Evolutionary conservation across 306 rosid genomes (phyloP), one percentile per base, ranked within the genome.

Genomic region (Fragaria ananassa): DNA sequence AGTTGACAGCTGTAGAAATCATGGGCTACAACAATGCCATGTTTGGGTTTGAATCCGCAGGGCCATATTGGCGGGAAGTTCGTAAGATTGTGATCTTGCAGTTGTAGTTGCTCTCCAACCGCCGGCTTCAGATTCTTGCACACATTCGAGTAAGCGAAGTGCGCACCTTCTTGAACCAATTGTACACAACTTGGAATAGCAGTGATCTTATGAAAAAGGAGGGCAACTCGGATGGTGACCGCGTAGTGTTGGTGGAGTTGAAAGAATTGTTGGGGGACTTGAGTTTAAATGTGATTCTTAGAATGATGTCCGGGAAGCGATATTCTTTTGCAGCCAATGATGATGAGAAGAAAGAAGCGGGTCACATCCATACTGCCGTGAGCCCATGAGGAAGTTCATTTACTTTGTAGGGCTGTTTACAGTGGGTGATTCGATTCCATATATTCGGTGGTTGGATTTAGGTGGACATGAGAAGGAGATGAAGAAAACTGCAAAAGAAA

Each of bases 11-110:
- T 8, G 2, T 31, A 4, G 71, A 79, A 1, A 6, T 66, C 14
- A 5, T 85, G 62, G 71, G 73, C 51, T 82, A 85, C 72, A 49
- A 80, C 74, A 39, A 76, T 8, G 86, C 86, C 74, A 41, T 85
- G 78, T 21, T 85, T 4, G 84, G 74, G 27, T 18, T 58, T 1
- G n/a, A 46, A 27, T 70, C 75, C 0, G 27, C 74, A 6, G 82
- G 83, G 8, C 44, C 84, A 1, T 74, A 69, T 50, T 77, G 86
- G 84, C 84, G 83, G n/a, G 53, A 85, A 4, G 27, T 80, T 0
- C 76, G 89, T 21, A 82, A 77, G 51, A 42, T 80, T 4, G 49
- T 54, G 5, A 77, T 60, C 3, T 53, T 64, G 0, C 74, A 23
- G 25, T 23, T 23, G 25, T 23, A 82, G 57, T 19, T 74, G 12